Base-by-base conservation (phyloP, 129 eudicot genomes). In the Rutidosis leptorrhynchoides region DNA sequence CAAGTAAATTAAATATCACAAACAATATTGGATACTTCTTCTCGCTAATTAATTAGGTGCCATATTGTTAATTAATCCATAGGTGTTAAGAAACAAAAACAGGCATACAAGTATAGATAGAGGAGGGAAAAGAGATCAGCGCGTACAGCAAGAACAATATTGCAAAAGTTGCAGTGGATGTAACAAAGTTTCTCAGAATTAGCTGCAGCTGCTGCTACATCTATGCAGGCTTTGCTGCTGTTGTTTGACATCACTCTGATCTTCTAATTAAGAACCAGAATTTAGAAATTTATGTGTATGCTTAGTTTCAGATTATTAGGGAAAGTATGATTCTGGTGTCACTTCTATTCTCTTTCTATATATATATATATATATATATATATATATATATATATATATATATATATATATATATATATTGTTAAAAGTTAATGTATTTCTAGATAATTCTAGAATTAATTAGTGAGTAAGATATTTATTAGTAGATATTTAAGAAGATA, bases 111-210 rank as follows among this genome's bases (percentile, higher is more conserved):
- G 28, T 16, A 15, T 4, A 46, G 11, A 49, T 0, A 6, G 55
- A 23, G 58, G 23, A 30, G 43, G 27, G 10, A 7, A 60, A 23
- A 21, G 27, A 40, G 46, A 29, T 29, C 32, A 5, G 32, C n/a
- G n/a, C n/a, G n/a, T 74, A 89, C 96, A 87, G 94, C 94, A 65
- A 89, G 96, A 74, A 89, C 93, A 43, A 85, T 89, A 69, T 77
- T 89, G 88, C 96, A 89, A 65, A 85, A 89, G 78, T 78, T 89
- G 83, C 96, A 89, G 81, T 93, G 94, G 69, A 89, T 83, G 83
- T 89, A 89, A 73, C 95, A 89, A 22, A 89, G 86, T 53, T 89
- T 90, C 73, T 89, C 95, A 54, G 87, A 8, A n/a, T n/a, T n/a
- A 16, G 84, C 29, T 25, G 65, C 58, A 42, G 42, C 43, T 72